Evolutionary conservation across 2,329 filamentous ascomycete species (phyloP).

Genomic region (Alternaria triticimaculans): DNA sequence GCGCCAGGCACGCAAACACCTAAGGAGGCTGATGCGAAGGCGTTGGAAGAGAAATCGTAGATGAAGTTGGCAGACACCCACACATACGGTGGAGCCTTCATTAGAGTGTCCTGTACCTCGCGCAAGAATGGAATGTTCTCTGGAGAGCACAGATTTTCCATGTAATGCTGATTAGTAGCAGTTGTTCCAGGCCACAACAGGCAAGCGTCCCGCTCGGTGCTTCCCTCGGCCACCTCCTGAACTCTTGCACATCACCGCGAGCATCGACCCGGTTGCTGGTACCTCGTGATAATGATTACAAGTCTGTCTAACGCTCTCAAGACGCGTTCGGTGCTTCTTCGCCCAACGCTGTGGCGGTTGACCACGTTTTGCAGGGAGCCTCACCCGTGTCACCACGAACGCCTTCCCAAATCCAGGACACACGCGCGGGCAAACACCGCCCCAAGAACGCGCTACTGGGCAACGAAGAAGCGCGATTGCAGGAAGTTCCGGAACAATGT

Average conservation of each 20-base stretch:
- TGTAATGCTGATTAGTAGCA: too few relatives aligned
- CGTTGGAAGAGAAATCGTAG: slow-evolving; percentile 11
- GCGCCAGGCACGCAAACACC: slow-evolving; percentile 28
- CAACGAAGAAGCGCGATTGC: slow-evolving; percentile 24
- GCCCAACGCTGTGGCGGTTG: not conserved
- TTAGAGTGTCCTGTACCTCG: not conserved
- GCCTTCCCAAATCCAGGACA: slow-evolving; percentile 23
- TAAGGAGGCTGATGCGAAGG: slow-evolving; percentile 24
- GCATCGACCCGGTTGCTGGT: slow-evolving; percentile 7
- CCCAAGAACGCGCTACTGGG: slow-evolving; percentile 9
- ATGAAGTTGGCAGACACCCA: not conserved
- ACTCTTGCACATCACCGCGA: not conserved
- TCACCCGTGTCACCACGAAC: not conserved
- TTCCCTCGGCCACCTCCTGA: not conserved
- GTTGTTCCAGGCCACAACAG: not conserved
- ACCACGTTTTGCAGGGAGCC: not conserved
- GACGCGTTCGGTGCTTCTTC: slow-evolving; percentile 1
- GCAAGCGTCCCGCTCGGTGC: not conserved
- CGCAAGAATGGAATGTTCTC: not conserved
- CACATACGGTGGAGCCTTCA: not conserved
- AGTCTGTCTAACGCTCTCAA: not conserved
- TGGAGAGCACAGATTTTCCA: not conserved
- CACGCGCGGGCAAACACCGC: not conserved
- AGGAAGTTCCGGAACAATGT: slow-evolving; percentile 26
- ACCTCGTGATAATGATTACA: not conserved